Evolutionary conservation across 768 basidiomycete genomes (phyloP), one percentile per base, ranked within the genome.

Genomic region (Butyriboletus loyo): DNA sequence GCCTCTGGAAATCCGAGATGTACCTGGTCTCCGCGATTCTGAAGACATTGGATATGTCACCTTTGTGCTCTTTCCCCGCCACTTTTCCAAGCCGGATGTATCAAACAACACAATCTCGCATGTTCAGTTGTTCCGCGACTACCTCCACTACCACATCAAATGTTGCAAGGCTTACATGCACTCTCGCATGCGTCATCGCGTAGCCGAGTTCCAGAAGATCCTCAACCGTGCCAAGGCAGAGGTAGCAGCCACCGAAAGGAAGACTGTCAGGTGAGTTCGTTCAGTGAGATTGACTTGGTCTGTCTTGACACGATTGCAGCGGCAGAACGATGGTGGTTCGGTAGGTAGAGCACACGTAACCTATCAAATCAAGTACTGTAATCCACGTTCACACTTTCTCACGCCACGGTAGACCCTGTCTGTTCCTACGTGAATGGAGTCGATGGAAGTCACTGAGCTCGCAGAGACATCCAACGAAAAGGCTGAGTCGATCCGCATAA

Each of bases 121-220:
- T 62, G 89, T 98, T 63, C 92, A 98, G 68, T 77, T 96, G 24
- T 98, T 99, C 87, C 84, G 97, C 50, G 93, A 98, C 71, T 98
- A 98, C 66, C 77, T 99, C n/a, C 97, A 99, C 73, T 98, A 98
- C 72, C 96, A 98, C 67, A 97, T 99, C 80, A 98, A 96, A 65
- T 95, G 93, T 68, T 94, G 88, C 47, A 98, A 98, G 71, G 97
- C 96, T 0, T 98, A 99, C 73, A 96, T 99, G 92, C 96, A 98
- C 72, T 95, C 92, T 3, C 80, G 97, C 40, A 95, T 98, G 93
- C 80, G 97, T 54, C 80, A 87, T 61, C 85, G 97, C 10, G 97
- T 97, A 13, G 83, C 89, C 1, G 92, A 97, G 71, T 98, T 99
- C 78, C 89, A 92, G 73, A 93, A 93, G 71, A 85, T 99, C 46